phyloP scores from a whole-genome alignment of 2,329 filamentous ascomycete genomes.

The Colletotrichum camelliae region DNA sequence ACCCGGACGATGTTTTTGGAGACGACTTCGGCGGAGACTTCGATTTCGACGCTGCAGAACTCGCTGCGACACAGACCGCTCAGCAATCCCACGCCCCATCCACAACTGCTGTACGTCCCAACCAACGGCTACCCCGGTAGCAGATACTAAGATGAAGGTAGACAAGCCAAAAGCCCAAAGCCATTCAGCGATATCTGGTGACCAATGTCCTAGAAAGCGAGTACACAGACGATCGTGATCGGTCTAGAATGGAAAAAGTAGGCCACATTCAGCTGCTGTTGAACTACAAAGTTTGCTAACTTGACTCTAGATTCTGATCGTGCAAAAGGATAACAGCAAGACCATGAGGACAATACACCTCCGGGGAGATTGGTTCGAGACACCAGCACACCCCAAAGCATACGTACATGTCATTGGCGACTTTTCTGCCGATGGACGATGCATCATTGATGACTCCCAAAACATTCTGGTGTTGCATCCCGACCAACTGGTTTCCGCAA shows the following conservation, averaged over 20 bases:
- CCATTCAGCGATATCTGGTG: slow-evolving; percentile 87
- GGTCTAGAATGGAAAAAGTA: slow-evolving; percentile 74
- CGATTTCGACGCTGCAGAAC: slow-evolving; percentile 80
- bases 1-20: slow-evolving; percentile 70
- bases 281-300: slow-evolving; percentile 7
- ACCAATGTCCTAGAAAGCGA: slow-evolving; percentile 73
- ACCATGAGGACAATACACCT: slow-evolving; percentile 73
- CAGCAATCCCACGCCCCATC: slow-evolving; percentile 29
- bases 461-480: slow-evolving; percentile 93
- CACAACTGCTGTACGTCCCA: slow-evolving; percentile 42
- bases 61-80: slow-evolving; percentile 73
- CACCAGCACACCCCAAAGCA: slow-evolving; percentile 73
- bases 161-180: slow-evolving; percentile 70
- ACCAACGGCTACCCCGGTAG: slow-evolving; percentile 25
- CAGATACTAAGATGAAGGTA: slow-evolving; percentile 70
- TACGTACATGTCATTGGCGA: slow-evolving; percentile 87
- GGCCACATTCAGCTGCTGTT: slow-evolving; percentile 19
- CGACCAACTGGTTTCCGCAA: slow-evolving; percentile 93
- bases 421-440: slow-evolving; percentile 74
- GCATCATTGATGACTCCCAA: slow-evolving; percentile 80
- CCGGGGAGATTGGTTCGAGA: slow-evolving; percentile 86
- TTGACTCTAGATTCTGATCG: slow-evolving; percentile 72
- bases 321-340: slow-evolving; percentile 78
- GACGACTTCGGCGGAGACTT: slow-evolving; percentile 78
- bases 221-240: slow-evolving; percentile 69